Evolutionary conservation across 2,329 filamentous ascomycete genomes (phyloP), one percentile per base, ranked within the genome.

Genomic region (Monilinia aucupariae): DNA sequence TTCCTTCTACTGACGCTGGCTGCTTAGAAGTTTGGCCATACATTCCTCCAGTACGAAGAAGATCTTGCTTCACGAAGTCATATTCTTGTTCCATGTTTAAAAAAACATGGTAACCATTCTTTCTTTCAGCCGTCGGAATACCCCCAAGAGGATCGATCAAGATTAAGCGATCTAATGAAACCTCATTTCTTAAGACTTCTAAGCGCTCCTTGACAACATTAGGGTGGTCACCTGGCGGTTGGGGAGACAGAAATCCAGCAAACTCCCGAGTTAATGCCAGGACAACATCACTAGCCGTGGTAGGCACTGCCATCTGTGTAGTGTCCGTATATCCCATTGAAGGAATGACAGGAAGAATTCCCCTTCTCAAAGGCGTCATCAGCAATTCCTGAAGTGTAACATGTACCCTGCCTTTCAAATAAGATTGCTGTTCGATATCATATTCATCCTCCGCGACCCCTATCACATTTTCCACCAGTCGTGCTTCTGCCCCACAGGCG

Each of bases 1-100:
- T 10, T 34, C 48, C 10, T 20, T 10, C 51, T 64, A 34, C 25
- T 17, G 37, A 52, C 63, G 48, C 10, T 59, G 34, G 22, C 50
- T n/a, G 7, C 13, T 62, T 25, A 30, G 20, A 17, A 50, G 8
- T 41, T 48, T 20, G 7, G 39, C 22, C 7, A 30, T 30, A 25
- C 43, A 39, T 25, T 22, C 52, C 60, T 30, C 66, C 41, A 7
- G 45, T 55, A 37, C 64, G 53, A 0, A 71, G 62, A 6, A 96
- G 79, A 68, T 91, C 83, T 20, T 81, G 75, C 65, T 84, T 80
- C 55, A 96, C 87, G 32, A 82, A 78, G 1, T 83, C 79, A 68
- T 89, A 96, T 73, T 99, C 93, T 72, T 97, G 92, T 72, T 96
- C 89, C 63, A 99, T 81, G 70, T 99, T 99, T 72, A 99, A 84